Evolutionary conservation across 1,139 yeast species (phyloP).

Genomic region (Blastobotrys malaysiensis): DNA sequence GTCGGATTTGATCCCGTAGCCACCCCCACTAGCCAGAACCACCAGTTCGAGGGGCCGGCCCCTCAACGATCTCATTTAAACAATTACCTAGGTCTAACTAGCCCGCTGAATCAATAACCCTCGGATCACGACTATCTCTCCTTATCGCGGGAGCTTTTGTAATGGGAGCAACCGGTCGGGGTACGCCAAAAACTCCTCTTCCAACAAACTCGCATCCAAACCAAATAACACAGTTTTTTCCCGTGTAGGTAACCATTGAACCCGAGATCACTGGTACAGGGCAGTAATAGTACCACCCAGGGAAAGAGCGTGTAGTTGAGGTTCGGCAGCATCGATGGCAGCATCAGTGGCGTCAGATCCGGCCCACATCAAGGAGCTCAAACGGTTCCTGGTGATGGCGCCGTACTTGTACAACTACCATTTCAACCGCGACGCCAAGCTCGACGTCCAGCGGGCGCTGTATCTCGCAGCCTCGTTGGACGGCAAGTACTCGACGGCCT

Average conservation of each 20-base stretch:
- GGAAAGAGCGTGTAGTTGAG: background rate
- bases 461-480: conserved; percentile 47
- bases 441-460: conserved; percentile 45
- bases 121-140: background rate
- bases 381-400: conserved; percentile 24
- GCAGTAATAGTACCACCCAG: too few species aligned
- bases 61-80: too few species aligned
- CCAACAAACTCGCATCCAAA: background rate
- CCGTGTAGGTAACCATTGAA: background rate
- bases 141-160: background rate
- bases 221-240: background rate
- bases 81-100: too few species aligned
- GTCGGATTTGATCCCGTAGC: too few species aligned
- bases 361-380: background rate
- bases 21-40: too few species aligned
- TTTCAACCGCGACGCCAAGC: conserved; percentile 29
- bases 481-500: conserved; percentile 45
- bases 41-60: too few species aligned
- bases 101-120: too few species aligned
- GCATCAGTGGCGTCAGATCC: background rate
- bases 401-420: conserved; percentile 26
- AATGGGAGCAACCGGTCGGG: background rate
- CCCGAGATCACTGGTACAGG: background rate
- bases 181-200: background rate
- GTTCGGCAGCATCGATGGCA: background rate